These are phyloP conservation scores for Chalaropsis thielavioides DNA, from an alignment of 2,329 filamentous ascomycete genomes.

Conservation along the genomic window DNA sequence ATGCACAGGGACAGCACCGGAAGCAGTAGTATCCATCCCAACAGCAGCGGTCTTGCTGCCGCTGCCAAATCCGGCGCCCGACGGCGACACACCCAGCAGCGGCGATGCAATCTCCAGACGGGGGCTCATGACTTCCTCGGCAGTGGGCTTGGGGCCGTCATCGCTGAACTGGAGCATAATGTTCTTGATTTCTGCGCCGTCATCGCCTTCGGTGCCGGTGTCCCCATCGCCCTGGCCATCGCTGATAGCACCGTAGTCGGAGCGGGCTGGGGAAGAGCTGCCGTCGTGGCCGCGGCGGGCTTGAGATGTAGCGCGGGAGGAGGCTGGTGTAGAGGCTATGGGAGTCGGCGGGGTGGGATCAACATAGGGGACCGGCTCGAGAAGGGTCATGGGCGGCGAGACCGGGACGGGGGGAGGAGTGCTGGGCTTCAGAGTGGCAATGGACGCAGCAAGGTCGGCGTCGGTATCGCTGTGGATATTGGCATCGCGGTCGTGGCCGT, in stretches of 20 bases:
- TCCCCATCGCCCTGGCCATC: slow-evolving; percentile 40
- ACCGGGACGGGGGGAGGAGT: slow-evolving; percentile 23
- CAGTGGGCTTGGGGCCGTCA: slow-evolving; percentile 53
- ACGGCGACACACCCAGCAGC: slow-evolving; percentile 42
- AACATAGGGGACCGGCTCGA: slow-evolving; percentile 36
- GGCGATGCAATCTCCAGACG: slow-evolving; percentile 71
- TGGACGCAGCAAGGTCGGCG: slow-evolving; percentile 24
- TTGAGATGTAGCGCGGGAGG: slow-evolving; percentile 46
- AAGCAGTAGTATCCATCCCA: background rate
- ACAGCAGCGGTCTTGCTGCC: background rate
- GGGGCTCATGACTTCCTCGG: slow-evolving; percentile 84
- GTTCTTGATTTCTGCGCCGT: slow-evolving; percentile 77
- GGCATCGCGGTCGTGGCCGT: background rate
- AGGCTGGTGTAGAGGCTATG: slow-evolving; percentile 39
- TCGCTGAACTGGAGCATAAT: slow-evolving; percentile 96
- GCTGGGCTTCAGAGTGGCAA: slow-evolving; percentile 35
- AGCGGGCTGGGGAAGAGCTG: slow-evolving; percentile 36
- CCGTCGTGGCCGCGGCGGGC: slow-evolving; percentile 26
- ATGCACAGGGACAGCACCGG: slow-evolving; percentile 34
- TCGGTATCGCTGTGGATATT: background rate
- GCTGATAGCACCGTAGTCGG: slow-evolving; percentile 34
- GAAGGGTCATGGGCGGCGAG: slow-evolving; percentile 31
- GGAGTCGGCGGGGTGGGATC: slow-evolving; percentile 46
- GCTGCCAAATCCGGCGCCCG: slow-evolving; percentile 3
- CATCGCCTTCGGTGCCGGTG: slow-evolving; percentile 44